Evolutionary conservation across 2,329 filamentous ascomycete species (phyloP).

Genomic region (Penicillium sp.): DNA sequence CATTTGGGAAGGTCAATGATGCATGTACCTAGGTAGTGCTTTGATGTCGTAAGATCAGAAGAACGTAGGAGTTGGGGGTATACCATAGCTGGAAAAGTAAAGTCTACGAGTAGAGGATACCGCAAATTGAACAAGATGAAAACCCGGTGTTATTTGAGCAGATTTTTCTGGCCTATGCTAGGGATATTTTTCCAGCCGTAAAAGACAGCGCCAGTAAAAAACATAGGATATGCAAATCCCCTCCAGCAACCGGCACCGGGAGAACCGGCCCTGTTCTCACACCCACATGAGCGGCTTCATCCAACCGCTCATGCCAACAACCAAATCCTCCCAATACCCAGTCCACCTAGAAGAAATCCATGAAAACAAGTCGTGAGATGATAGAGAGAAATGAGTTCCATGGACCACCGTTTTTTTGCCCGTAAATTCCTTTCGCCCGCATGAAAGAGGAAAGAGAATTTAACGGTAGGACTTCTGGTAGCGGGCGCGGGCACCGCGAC

Average conservation of each 20-base stretch:
- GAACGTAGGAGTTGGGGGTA: neutral
- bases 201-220: conserved; percentile 25
- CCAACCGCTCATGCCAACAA: conserved; percentile 18
- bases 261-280: conserved; percentile 21
- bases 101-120: neutral
- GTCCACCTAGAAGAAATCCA: conserved; percentile 22
- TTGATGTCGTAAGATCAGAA: neutral
- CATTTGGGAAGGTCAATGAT: neutral
- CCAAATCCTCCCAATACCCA: conserved; percentile 22
- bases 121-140: conserved; percentile 23
- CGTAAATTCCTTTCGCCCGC: conserved; percentile 55
- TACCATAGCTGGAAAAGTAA: neutral
- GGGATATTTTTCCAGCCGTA: conserved; percentile 27
- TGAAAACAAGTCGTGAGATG: conserved; percentile 25
- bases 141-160: conserved; percentile 30
- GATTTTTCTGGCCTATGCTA: conserved; percentile 33
- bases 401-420: conserved; percentile 16
- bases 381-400: conserved; percentile 20
- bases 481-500: conserved; percentile 85
- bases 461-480: conserved; percentile 99
- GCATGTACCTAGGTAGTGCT: too few species aligned
- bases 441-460: conserved; percentile 34
- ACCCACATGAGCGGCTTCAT: conserved; percentile 10
- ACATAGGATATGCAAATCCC: conserved; percentile 18
- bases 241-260: conserved; percentile 22